Base-by-base conservation (phyloP, 2,329 filamentous ascomycete species). In the Aureobasidium vineae region DNA sequence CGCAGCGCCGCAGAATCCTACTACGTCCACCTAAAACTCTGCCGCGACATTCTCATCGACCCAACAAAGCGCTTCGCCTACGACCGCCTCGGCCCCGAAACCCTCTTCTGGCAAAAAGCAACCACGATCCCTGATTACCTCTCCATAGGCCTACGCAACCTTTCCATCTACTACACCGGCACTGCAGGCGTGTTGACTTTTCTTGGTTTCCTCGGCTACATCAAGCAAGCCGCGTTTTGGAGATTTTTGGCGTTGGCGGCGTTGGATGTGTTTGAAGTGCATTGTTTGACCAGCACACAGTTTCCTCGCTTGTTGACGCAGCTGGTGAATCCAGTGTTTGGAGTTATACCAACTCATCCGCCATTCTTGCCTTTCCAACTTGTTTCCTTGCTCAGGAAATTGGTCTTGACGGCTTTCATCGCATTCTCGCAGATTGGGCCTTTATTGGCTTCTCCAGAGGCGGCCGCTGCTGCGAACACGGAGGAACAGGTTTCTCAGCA, bases 351-450 rank as follows among this genome's bases (percentile, higher is more conserved):
- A 7, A 26, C 77, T 0, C 61, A 53, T 65, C 49, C 23, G 3
- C 85, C 89, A 3, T 90, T 90, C 70, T 83, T 98, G 4, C 94
- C 93, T 2, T 99, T 95, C 75, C 93, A 99, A 78, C 81, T 90
- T 71, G 84, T 97, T 66, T 79, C 84, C 16, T 84, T 98, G 7
- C 86, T 89, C 6, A 87, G 93, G 68, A 91, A 91, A 75, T 79
- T 91, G 26, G 86, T 88, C 19, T 80, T 98, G 61, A 93, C 92
- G 2, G 78, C 91, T 31, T 93, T 91, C 77, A 91, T 96, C 70
- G 93, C 91, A 60, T 85, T 96, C 67, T 88, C 88, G 6, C 92
- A 96, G 77, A 84, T 96, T 60, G 89, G 89, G 0, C 91, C 91
- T 3, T 79, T 92, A 23, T 3, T 53, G 0, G 16, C 13, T 1